Base-by-base conservation (phyloP, 2,329 filamentous ascomycete genomes). In the Dothideomycetidae sp. region DNA sequence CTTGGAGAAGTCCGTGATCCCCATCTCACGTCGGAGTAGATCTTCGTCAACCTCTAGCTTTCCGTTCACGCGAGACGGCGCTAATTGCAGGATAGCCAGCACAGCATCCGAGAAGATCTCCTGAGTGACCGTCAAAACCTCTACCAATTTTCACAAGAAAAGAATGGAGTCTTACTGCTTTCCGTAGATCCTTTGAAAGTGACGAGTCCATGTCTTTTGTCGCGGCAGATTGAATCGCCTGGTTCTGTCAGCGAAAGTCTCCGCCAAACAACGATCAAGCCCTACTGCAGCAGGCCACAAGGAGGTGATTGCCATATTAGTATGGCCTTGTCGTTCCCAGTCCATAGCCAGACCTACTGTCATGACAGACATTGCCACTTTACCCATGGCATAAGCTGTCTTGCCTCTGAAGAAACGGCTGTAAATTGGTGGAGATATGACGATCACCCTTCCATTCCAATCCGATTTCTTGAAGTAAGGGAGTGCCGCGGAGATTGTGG, bases 311-410 rank as follows among this genome's bases (percentile, higher is more conserved):
- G 80, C 78, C 80, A 88, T 84, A 4, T 72, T 63, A 0, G 50
- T 59, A 47, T 71, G 67, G 0, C 70, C 75, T 47, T 85, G 68
- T 19, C 83, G 63, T 46, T 71, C 61, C 52, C 81, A 82, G 49
- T 92, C 84, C 78, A 90, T 83, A 0, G 79, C 81, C 10, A 92
- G 61, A 0, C 83, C 84, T 53, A 83, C 82, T 0, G 79, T 83
- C 31, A 92, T 54, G 3, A 88, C 79, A 49, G 73, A 80, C 83
- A 92, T 92, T 31, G 67, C 81, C 3, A 88, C 70, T 53, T 90
- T 90, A 44, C 68, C 69, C 58, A 75, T 71, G 0, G 84, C 81
- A 59, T 92, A 92, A 10, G 79, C 81, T 1, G 82, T 81, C 67
- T 92, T 92, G 9, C 83, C 84, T 14, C 80, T 62, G 56, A 90